These are phyloP conservation scores for Clavulina sp. DNA, from an alignment of 768 basidiomycete genomes.

Conservation along the genomic window DNA sequence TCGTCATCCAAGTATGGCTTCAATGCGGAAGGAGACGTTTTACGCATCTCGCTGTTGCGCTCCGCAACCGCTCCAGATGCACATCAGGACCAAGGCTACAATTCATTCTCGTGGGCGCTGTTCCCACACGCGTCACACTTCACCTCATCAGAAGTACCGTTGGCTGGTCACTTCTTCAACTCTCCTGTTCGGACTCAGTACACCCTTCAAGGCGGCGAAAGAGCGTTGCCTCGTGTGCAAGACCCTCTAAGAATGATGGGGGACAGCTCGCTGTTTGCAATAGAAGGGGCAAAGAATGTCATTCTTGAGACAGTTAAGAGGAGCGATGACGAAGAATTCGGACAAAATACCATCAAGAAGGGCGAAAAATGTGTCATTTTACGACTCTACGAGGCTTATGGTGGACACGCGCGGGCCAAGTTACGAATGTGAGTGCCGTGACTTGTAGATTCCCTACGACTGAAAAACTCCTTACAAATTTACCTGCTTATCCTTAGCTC, in stretches of 20 bases:
- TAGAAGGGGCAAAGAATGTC: conserved; percentile 62
- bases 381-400: conserved; percentile 84
- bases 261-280: conserved; percentile 33
- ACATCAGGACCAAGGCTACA: conserved; percentile 77
- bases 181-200: conserved; percentile 48
- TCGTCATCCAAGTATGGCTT: conserved; percentile 97
- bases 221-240: conserved; percentile 9
- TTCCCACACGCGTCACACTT: conserved; percentile 81
- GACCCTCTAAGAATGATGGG: conserved; percentile 17
- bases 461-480: background rate
- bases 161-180: conserved; percentile 67
- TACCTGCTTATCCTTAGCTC: conserved; percentile 22
- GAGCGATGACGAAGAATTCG: conserved; percentile 54
- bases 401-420: conserved; percentile 61
- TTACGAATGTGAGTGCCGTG: conserved; percentile 36
- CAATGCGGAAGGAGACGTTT: conserved; percentile 67
- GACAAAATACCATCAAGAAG: conserved; percentile 20
- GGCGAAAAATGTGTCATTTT: too few relatives aligned
- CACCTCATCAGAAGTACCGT: conserved; percentile 77
- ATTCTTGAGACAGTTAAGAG: conserved; percentile 91
- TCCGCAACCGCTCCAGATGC: conserved; percentile 83
- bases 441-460: conserved; percentile 20
- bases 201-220: conserved; percentile 15
- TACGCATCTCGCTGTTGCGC: conserved; percentile 80
- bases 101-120: conserved; percentile 77